Percentiles rank a stretch among this genome's conserved stretches.
Evolutionary conservation across 805 yeast genomes (phyloP).

Genomic region (Dipodascus albidus): DNA sequence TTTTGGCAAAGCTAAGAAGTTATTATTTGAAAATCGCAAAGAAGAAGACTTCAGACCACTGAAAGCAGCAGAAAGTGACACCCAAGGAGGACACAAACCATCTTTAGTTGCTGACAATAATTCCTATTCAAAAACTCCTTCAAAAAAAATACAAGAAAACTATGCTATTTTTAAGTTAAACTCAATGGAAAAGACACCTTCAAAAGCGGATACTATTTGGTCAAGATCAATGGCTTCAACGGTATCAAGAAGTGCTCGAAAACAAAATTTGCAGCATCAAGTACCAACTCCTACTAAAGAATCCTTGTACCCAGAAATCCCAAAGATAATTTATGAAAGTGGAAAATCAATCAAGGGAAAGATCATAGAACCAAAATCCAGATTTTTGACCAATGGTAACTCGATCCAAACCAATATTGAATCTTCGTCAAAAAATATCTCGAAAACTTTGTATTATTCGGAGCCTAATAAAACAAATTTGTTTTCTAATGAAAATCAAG

Average conservation of each 20-base stretch:
- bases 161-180: too few species aligned
- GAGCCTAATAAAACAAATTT: too few species aligned
- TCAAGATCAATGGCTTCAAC: background rate
- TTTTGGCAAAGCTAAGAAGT: conserved; percentile 11
- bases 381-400: background rate
- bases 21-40: conserved; percentile 12
- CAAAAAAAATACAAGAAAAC: too few species aligned
- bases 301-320: background rate
- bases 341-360: background rate
- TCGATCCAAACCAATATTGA: background rate
- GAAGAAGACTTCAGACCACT: too few species aligned
- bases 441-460: too few species aligned
- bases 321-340: background rate
- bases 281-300: background rate
- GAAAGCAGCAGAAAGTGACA: too few species aligned
- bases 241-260: background rate
- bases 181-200: background rate
- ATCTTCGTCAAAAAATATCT: background rate
- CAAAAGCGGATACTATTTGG: background rate
- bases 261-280: background rate
- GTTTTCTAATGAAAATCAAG: too few species aligned
- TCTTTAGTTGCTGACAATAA: too few species aligned
- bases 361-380: background rate
- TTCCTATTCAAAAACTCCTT: too few species aligned
- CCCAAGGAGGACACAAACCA: too few species aligned